Evolutionary conservation across 495 filamentous ascomycete genomes (phyloP).

Genomic region (Podospora anserina): DNA sequence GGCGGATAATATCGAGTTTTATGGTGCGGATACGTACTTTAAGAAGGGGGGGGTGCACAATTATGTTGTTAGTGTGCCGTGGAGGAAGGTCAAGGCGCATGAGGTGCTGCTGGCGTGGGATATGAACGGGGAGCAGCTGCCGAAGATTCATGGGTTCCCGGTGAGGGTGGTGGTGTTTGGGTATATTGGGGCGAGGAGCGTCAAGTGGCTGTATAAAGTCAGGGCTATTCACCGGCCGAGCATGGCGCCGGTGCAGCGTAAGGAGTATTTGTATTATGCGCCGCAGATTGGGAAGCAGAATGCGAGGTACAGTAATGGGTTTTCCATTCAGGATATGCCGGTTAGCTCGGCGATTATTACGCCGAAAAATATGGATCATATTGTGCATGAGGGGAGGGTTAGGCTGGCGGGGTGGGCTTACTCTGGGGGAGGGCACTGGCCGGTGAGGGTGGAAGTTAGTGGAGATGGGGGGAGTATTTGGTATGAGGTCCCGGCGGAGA

Average conservation of each 20-base stretch:
- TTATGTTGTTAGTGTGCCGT: conserved; percentile 62
- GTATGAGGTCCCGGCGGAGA: conserved; percentile 51
- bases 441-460: conserved; percentile 55
- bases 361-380: conserved; percentile 49
- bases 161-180: conserved; percentile 60
- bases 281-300: conserved; percentile 62
- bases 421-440: conserved; percentile 57
- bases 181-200: conserved; percentile 57
- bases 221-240: conserved; percentile 47
- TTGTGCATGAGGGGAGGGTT: conserved; percentile 55
- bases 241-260: conserved; percentile 43
- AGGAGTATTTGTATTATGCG: conserved; percentile 59
- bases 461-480: conserved; percentile 57
- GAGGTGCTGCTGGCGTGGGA: conserved; percentile 69
- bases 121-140: conserved; percentile 66
- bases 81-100: conserved; percentile 60
- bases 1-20: conserved; percentile 60
- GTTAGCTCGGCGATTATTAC: conserved; percentile 59
- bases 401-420: conserved; percentile 58
- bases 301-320: conserved; percentile 47
- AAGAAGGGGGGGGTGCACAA: conserved; percentile 60
- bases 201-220: conserved; percentile 58
- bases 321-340: conserved; percentile 64
- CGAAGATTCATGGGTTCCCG: conserved; percentile 63
- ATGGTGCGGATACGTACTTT: conserved; percentile 66